These are phyloP conservation scores for Pythium angustatum DNA, from an alignment of 352 stramenopile genomes.

Conservation along the genomic window DNA sequence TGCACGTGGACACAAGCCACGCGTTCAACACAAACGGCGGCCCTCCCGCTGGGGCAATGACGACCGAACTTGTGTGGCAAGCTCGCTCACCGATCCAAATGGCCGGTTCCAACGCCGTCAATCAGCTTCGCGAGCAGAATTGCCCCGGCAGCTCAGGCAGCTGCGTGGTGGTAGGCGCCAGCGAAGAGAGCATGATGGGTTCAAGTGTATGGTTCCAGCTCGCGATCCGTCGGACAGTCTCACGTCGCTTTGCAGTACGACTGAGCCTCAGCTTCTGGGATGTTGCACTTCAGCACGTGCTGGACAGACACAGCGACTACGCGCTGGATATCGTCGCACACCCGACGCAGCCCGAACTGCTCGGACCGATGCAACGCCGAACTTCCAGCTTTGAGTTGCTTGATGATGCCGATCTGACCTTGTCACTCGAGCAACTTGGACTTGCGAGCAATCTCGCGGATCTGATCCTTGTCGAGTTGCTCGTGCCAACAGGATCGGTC, in stretches of 20 bases:
- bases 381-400: constrained; percentile 3
- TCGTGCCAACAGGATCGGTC: neutral
- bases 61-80: constrained; percentile 1
- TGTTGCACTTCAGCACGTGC: neutral
- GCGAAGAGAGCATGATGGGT: neutral
- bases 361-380: neutral
- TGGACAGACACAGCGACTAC: neutral
- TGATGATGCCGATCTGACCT: constrained; percentile 12
- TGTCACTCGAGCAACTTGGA: constrained; percentile 9
- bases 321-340: neutral
- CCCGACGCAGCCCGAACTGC: neutral
- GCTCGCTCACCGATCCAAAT: constrained; percentile 1
- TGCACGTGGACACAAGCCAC: neutral
- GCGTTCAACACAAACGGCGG: neutral
- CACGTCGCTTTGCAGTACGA: neutral
- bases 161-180: neutral
- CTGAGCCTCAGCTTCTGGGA: constrained; percentile 13
- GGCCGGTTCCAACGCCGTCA: constrained; percentile 3
- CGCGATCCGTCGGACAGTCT: constrained; percentile 2
- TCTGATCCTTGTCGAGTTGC: neutral
- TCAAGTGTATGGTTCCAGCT: constrained; percentile 13
- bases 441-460: constrained; percentile 6
- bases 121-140: neutral
- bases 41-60: neutral
- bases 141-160: neutral